These are phyloP conservation scores for Yarrowia sp. DNA, from an alignment of 805 yeast species.

Conservation along the genomic window DNA sequence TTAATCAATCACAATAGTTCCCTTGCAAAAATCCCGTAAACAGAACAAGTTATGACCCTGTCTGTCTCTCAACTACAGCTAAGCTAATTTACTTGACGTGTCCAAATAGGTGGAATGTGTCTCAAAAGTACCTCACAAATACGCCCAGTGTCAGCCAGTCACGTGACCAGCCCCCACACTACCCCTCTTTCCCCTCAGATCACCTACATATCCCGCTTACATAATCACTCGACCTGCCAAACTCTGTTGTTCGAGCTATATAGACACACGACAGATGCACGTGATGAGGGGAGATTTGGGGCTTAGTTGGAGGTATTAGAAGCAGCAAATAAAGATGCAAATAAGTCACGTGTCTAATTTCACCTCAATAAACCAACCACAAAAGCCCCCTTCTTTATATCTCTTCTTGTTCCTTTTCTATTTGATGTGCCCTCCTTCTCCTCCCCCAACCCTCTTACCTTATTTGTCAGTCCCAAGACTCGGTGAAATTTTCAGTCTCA, in stretches of 20 bases:
- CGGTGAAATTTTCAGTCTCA: constrained; percentile 19
- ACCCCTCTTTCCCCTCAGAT: neutral
- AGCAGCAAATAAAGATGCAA: too few species aligned
- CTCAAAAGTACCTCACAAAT: too few species aligned
- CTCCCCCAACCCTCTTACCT: neutral
- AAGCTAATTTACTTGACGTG: too few species aligned
- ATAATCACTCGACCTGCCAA: neutral
- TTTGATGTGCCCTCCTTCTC: neutral
- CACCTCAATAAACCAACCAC: neutral
- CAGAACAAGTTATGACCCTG: too few species aligned
- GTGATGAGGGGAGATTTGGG: neutral
- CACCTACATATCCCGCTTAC: neutral
- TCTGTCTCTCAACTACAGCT: too few species aligned
- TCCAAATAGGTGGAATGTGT: too few species aligned
- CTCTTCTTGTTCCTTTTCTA: neutral
- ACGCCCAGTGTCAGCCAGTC: neutral
- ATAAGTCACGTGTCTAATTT: neutral
- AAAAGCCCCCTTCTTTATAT: neutral
- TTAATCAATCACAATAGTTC: too few species aligned
- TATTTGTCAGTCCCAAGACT: neutral
- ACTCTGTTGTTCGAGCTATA: neutral
- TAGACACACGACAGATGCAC: constrained; percentile 5
- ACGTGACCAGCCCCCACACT: neutral
- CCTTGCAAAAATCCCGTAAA: too few species aligned
- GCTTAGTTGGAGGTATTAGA: neutral